Base-by-base conservation (phyloP, 331 rosid genomes). In the Malus hybrid region DNA sequence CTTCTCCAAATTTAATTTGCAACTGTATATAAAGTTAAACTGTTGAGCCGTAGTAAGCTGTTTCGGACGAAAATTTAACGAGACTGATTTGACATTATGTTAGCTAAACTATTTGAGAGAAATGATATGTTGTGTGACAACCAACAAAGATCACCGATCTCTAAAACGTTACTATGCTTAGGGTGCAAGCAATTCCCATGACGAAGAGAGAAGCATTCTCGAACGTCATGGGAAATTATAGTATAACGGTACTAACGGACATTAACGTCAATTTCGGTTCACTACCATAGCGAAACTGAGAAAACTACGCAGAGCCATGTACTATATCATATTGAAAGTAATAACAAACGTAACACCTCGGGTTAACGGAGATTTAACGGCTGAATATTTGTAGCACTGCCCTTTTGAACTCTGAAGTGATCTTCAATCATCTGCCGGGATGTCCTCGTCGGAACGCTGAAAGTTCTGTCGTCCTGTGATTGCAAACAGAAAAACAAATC, bases 361-460 rank as follows among this genome's bases (percentile, higher is more conserved):
- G 19, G 55, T 48, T 48, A 56, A n/a, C 14, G 34, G 19, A 34
- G 50, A 11, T 57, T 18, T 72, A 24, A 59, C 31, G 2, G 67
- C 9, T 27, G 5, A 10, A 33, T 55, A 16, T 22, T 22, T 13
- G 55, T 29, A 72, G 34, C 5, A 5, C 33, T 33, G 27, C 22
- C 24, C 3, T 15, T 50, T 0, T 5, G 19, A 5, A 5, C 55
- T 14, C 8, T 48, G 7, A 62, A 75, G 48, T 68, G 56, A 60
- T 78, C 80, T 76, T 87, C 88, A 87, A 71, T 94, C 99, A 64
- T 94, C 97, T 55, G 90, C 88, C 34, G 86, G 91, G 88, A 88
- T 88, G 59, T 90, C 97, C 67, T 92, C 99, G 57, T 94, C 96
- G 2, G 96, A 94, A 89, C 75, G 83, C 91, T 94, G 90, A 90